A percentile compares a stretch with the other conserved stretches of the same genome.
These are phyloP conservation scores for Tilletia caries DNA, from an alignment of 1,284 basidiomycete genomes.

Conservation along the genomic window DNA sequence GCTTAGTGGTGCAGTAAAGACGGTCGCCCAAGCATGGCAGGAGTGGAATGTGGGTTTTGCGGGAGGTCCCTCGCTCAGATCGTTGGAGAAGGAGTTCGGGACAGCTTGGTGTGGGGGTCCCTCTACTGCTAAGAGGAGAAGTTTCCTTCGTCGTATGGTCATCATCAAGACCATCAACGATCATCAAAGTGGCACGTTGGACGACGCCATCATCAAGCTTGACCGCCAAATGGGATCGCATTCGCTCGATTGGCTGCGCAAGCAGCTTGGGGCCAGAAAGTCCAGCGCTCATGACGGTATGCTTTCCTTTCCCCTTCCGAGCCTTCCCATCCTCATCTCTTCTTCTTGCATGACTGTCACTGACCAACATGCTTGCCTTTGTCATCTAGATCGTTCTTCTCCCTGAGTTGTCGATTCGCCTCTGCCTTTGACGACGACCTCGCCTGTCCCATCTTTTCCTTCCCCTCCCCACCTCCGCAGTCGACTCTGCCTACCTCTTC, in stretches of 20 bases:
- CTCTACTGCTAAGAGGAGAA: background rate
- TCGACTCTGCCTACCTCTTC: no score
- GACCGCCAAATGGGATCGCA: background rate
- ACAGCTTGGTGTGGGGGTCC: background rate
- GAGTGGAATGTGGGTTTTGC: background rate
- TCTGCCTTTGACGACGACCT: no score
- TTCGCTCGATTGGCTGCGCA: background rate
- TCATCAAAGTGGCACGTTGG: background rate
- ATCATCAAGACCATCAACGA: slow-evolving; percentile 1
- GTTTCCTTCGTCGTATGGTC: background rate
- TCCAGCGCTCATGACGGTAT: no score
- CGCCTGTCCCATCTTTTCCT: no score
- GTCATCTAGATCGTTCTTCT: no score
- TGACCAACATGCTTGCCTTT: no score
- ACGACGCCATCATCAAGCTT: background rate
- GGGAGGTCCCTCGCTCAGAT: background rate
- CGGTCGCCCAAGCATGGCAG: background rate
- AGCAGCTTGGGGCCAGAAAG: background rate
- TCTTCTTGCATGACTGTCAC: no score
- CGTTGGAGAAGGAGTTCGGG: background rate
- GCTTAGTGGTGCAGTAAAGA: background rate
- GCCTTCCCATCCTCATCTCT: no score
- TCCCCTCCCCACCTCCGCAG: no score
- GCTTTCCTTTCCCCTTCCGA: no score
- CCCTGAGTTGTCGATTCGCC: no score